phyloP scores from a whole-genome alignment of 2,329 filamentous ascomycete genomes.

The Ophiostoma montium region DNA sequence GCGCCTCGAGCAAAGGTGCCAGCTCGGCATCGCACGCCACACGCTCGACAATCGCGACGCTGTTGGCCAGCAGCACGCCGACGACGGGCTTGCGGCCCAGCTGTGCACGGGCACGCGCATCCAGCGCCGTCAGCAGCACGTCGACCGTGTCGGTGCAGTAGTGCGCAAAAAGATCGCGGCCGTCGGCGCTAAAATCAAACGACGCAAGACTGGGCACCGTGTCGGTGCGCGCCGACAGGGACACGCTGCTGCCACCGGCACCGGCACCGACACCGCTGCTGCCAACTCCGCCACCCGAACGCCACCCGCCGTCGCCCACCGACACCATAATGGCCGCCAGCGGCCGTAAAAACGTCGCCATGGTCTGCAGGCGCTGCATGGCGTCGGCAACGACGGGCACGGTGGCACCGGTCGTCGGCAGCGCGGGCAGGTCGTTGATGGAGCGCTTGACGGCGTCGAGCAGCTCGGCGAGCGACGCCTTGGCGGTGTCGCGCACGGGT shows the following conservation, averaged over 20 bases:
- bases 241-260: not conserved
- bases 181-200: conserved; percentile 81
- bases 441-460: conserved; percentile 70
- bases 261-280: conserved; percentile 24
- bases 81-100: conserved; percentile 55
- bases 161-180: conserved; percentile 72
- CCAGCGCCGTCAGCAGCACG: conserved; percentile 58
- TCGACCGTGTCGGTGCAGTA: conserved; percentile 88
- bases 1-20: conserved; percentile 51
- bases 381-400: conserved; percentile 68
- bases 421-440: conserved; percentile 46
- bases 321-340: conserved; percentile 85
- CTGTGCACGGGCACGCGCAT: conserved; percentile 50
- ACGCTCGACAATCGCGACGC: conserved; percentile 68
- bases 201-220: conserved; percentile 57
- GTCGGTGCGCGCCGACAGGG: conserved; percentile 27
- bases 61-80: conserved; percentile 86
- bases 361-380: conserved; percentile 72
- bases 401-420: conserved; percentile 67
- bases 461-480: conserved; percentile 68
- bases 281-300: conserved; percentile 30
- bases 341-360: conserved; percentile 75
- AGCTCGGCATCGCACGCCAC: conserved; percentile 75
- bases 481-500: conserved; percentile 83
- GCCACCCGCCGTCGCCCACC: conserved; percentile 87